These are phyloP conservation scores for Ceriops tagal DNA, from an alignment of 345 rosid species.

Conservation along the genomic window DNA sequence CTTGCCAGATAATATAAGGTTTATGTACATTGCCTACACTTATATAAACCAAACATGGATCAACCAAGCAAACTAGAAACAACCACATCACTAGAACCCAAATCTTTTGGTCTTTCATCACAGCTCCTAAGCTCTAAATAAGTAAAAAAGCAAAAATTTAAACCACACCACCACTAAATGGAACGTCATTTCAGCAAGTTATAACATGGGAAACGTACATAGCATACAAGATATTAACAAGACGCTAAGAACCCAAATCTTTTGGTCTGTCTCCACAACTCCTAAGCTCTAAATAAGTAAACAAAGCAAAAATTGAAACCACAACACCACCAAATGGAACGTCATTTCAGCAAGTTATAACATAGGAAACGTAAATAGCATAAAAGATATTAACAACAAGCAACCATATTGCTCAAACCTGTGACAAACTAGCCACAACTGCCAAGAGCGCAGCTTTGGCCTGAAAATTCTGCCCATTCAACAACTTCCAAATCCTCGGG, in stretches of 20 bases:
- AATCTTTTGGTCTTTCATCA: not conserved
- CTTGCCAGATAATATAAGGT: not conserved
- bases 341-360: constrained; percentile 7
- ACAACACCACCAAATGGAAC: not conserved
- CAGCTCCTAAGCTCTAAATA: not conserved
- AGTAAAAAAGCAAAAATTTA: not conserved
- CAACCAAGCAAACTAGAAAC: not conserved
- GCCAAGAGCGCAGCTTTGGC: constrained; percentile 83
- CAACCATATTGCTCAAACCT: constrained; percentile 47
- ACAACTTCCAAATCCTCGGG: constrained; percentile 82
- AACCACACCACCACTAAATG: not conserved
- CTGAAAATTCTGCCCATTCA: constrained; percentile 72
- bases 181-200: constrained; percentile 5
- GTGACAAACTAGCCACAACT: constrained; percentile 71
- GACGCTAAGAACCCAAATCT: not conserved
- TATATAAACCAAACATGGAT: constrained; percentile 1
- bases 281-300: not conserved
- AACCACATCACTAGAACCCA: constrained; percentile 1
- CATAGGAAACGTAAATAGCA: not conserved
- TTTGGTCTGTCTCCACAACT: not conserved
- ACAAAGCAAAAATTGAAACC: not conserved
- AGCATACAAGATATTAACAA: constrained; percentile 1
- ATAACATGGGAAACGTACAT: not conserved
- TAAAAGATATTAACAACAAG: constrained; percentile 3
- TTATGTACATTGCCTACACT: not conserved